These are phyloP conservation scores for Ustilago xerochloae DNA, from an alignment of 1,284 basidiomycete genomes.

Conservation along the genomic window DNA sequence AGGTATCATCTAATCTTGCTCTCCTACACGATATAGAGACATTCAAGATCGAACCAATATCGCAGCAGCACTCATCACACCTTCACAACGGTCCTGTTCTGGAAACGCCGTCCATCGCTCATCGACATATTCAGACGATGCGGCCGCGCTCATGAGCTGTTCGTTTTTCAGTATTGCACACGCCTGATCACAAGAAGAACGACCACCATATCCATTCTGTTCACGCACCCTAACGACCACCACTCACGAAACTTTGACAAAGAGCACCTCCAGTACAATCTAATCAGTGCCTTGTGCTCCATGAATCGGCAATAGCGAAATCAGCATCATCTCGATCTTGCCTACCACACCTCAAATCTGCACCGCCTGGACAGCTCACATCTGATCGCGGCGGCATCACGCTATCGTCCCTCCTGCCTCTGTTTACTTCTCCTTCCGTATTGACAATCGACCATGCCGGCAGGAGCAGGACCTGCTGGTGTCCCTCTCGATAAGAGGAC, in stretches of 20 bases:
- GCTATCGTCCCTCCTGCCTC: too few species aligned
- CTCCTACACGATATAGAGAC: neutral
- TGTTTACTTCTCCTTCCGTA: too few species aligned
- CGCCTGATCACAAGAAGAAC: neutral
- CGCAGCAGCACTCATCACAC: neutral
- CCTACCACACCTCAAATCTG: too few species aligned
- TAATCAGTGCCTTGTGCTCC: too few species aligned
- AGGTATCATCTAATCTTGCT: neutral
- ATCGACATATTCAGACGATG: neutral
- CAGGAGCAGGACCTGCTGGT: slow-evolving; percentile 44
- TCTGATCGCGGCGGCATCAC: too few species aligned
- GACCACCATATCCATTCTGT: neutral
- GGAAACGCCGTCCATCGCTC: neutral
- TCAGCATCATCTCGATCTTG: too few species aligned
- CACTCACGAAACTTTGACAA: neutral
- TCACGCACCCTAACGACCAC: neutral
- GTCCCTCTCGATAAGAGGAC: slow-evolving; percentile 62
- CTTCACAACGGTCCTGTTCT: neutral
- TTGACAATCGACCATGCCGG: slow-evolving; percentile 29
- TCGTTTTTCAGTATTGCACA: neutral
- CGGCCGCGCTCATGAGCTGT: neutral
- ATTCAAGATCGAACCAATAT: neutral
- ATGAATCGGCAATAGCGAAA: too few species aligned
- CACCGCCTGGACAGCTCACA: too few species aligned
- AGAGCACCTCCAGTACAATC: too few species aligned